Evolutionary conservation across 2,329 filamentous ascomycete genomes (phyloP), one percentile per base, ranked within the genome.

Genomic region (Orbilia oligospora): DNA sequence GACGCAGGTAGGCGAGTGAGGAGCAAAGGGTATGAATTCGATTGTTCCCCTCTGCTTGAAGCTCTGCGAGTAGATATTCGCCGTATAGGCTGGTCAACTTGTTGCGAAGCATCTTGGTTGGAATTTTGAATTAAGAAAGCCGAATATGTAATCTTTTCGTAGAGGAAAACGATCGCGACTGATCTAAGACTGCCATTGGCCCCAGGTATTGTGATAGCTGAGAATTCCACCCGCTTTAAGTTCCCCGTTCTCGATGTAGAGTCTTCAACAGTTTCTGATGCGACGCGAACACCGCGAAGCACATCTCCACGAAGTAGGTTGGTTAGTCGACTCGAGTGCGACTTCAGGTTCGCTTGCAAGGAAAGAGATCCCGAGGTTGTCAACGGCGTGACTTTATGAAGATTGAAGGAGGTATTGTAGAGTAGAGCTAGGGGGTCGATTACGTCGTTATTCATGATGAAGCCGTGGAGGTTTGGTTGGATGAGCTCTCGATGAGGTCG

Each of bases 221-320:
- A 38, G 41, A 77, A 77, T 16, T 71, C 56, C 22, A 68, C 51
- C 6, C 67, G 61, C 16, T 71, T 71, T 5, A 77, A 38, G 10
- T 58, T 56, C 0, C 73, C 73, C 3, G 73, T 71, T 41, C 68
- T 53, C 20, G 73, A 71, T 5, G 67, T 30, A 24, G 73, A 18
- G 41, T 77, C 67, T 12, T 71, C 73, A 10, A 61, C 56, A 14
- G 55, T 3, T 9, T 63, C 18, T 58, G 73, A n/a, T 64, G 67
- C 51, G 61, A 77, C 73, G 61, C 73, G 73, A 56, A 77, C 67
- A 33, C 73, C 73, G 6, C 73, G 73, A 18, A 77, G 38, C 38
- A 77, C 73, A 71, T 77, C 73, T 14, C 73, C 73, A 27, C 73
- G 73, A 14, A 77, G 38, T n/a, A 77, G 24, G 46, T 77, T 77